These are phyloP conservation scores for Penicillium sp. DNA, from an alignment of 2,329 filamentous ascomycete genomes.

Conservation along the genomic window DNA sequence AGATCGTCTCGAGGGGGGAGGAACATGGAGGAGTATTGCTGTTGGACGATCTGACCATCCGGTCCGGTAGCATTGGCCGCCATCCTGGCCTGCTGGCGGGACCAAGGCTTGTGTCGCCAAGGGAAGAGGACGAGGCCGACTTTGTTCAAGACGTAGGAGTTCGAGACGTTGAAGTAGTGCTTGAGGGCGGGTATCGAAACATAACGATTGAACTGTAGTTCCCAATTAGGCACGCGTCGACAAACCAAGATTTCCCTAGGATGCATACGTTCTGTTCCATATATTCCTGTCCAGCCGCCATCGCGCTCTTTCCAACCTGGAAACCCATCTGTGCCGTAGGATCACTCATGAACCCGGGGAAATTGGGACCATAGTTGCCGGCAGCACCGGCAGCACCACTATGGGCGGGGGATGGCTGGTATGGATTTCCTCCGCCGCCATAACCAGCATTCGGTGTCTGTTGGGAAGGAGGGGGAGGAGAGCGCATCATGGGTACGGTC, in stretches of 20 bases:
- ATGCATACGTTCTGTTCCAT: conserved; percentile 84
- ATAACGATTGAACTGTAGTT: conserved; percentile 67
- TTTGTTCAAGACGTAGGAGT: conserved; percentile 93
- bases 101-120: conserved; percentile 97
- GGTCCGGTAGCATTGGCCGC: conserved; percentile 39
- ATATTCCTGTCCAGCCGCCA: conserved; percentile 89
- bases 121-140: conserved; percentile 91
- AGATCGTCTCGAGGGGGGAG: conserved; percentile 90
- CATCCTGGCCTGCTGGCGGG: conserved; percentile 71
- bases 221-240: neutral
- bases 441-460: conserved; percentile 59
- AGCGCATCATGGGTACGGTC: conserved; percentile 93
- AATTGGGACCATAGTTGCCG: conserved; percentile 55
- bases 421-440: conserved; percentile 45
- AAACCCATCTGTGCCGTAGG: conserved; percentile 92
- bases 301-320: conserved; percentile 87
- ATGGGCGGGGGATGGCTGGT: conserved; percentile 45
- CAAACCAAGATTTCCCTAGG: neutral
- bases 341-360: conserved; percentile 93
- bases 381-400: conserved; percentile 42
- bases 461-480: conserved; percentile 77
- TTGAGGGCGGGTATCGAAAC: conserved; percentile 91
- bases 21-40: conserved; percentile 59
- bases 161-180: conserved; percentile 99
- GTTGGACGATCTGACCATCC: conserved; percentile 63